Evolutionary conservation across 495 filamentous ascomycete genomes (phyloP), one percentile per base, ranked within the genome.

Genomic region (Aspergillus asperescens): DNA sequence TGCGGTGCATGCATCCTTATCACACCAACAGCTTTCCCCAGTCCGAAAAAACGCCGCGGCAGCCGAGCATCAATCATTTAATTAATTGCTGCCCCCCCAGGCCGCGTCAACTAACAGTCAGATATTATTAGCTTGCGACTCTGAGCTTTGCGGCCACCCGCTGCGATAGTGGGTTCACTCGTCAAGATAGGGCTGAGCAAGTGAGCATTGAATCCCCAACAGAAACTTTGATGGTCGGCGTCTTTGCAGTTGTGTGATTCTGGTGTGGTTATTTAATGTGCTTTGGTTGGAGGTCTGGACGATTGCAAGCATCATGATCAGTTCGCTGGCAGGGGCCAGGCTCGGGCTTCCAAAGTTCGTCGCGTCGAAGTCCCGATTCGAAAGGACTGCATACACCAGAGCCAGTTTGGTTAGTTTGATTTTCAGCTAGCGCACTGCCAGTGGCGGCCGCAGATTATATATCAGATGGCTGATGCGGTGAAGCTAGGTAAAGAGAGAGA

Each of bases 31-130:
- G 32, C 23, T 8, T 27, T 31, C 31, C 32, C 12, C 31, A 12
- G 32, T 2, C 42, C 48, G 40, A 28, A 47, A n/a, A n/a, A n/a
- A n/a, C n/a, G 27, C 50, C 50, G 50, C 50, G 50, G 22, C 29
- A 52, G 24, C 31, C 32, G 50, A 43, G 29, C 48, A 40, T 12
- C 27, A 40, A 43, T 28, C 5, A 34, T 51, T 10, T n/a, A n/a
- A n/a, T n/a, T n/a, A n/a, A n/a, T n/a, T n/a, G n/a, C n/a, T n/a
- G n/a, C n/a, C n/a, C n/a, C 32, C 16, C 32, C 13, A 35, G n/a
- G 32, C 10, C 12, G 32, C 12, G 13, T 16, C 32, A 15, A 35
- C 7, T 16, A n/a, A n/a, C n/a, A n/a, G n/a, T n/a, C n/a, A n/a
- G n/a, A n/a, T n/a, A n/a, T n/a, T n/a, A n/a, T n/a, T n/a, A n/a